Evolutionary conservation across 108 stramenopile genomes (phyloP).

Genomic region (Hondaea fermentalgiana): DNA sequence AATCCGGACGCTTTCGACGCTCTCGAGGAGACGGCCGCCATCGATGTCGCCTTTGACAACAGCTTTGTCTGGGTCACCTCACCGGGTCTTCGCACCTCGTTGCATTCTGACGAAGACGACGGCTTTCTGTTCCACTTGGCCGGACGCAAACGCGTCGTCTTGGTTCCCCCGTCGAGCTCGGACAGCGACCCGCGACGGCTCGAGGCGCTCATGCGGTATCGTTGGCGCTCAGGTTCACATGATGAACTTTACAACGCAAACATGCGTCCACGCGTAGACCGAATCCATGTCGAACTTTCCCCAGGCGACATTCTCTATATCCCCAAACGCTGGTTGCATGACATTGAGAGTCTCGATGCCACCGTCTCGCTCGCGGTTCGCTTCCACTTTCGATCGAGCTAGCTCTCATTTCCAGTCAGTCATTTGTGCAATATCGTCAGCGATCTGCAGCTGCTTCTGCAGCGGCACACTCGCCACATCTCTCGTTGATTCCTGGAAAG

Average conservation of each 20-base stretch:
- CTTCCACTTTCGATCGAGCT: background rate
- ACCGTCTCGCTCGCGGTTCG: conserved; percentile 7
- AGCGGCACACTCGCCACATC: too few species aligned
- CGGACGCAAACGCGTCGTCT: background rate
- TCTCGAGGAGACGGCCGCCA: background rate
- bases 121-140: background rate
- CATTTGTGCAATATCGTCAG: too few species aligned
- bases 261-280: background rate
- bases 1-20: too few species aligned
- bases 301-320: background rate
- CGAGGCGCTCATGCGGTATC: background rate
- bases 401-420: too few species aligned
- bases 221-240: background rate
- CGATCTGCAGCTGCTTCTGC: too few species aligned
- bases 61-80: conserved; percentile 12
- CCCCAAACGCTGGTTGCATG: background rate
- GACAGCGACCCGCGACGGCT: background rate
- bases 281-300: background rate
- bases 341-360: background rate
- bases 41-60: background rate
- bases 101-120: background rate
- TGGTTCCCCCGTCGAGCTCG: background rate
- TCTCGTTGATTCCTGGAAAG: too few species aligned
- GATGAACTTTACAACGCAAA: background rate
- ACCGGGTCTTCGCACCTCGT: background rate